Base-by-base conservation (phyloP, 192 early-diverging fungal genomes). In the Coemansia sp. region DNA sequence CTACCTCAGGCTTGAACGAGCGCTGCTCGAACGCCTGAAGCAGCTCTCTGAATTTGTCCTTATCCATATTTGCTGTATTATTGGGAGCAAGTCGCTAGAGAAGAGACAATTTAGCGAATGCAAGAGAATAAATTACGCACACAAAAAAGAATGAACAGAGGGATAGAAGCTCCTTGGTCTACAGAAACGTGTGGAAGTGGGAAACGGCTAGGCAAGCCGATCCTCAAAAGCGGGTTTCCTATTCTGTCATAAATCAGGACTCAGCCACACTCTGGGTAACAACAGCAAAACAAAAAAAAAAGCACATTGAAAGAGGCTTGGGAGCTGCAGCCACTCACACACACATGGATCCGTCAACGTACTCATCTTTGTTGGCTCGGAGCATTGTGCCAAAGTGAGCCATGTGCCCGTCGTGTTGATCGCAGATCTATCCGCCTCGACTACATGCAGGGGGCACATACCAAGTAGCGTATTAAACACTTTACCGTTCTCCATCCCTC, bases 21-120 rank as follows among this genome's bases (percentile, higher is more conserved):
- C 65, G 73, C 60, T 82, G 73, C 61, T 82, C 79, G 31, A 82
- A 82, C 25, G 73, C 60, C 56, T 82, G 79, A 9, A 82, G 64
- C 9, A 82, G 73, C 60, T 76, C 73, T 42, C 73, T 70, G 41
- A 82, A 82, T 53, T 60, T 72, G 79, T 82, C 79, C 60, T 82
- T 82, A 57, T 82, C 73, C 79, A 82, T 82, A 35, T 35, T 25
- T 2, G 45, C 42, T 20, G 3, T 7, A 9, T n/a, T n/a, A 2
- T n/a, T n/a, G n/a, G n/a, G n/a, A 3, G 1, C 10, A 4, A 43
- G 15, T 14, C 15, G n/a, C 41, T 1, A 1, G 17, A 4, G 17
- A 29, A n/a, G n/a, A n/a, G n/a, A n/a, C n/a, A n/a, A n/a, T n/a
- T n/a, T n/a, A n/a, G n/a, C n/a, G n/a, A n/a, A n/a, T n/a, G n/a